Evolutionary conservation across 1,284 basidiomycete genomes (phyloP), one percentile per base, ranked within the genome.

Genomic region (Tilletia walkeri): DNA sequence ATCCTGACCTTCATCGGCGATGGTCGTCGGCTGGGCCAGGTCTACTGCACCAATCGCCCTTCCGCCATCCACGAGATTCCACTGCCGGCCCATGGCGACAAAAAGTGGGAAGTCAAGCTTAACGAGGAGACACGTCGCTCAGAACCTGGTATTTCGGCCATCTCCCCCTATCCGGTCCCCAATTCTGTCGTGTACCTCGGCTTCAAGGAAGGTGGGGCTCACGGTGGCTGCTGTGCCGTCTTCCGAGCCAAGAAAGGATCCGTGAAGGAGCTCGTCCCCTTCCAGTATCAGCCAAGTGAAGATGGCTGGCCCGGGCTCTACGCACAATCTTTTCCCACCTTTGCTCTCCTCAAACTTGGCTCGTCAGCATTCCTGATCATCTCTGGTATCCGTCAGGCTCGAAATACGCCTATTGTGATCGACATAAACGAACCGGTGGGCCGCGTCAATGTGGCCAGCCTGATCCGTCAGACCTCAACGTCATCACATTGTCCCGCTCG

Each of bases 21-120:
- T 66, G 88, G 87, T 6, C 86, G 88, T 66, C 76, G 88, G 34
- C 84, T 91, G 6, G 91, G 90, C 0, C 80, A 89, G 70, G 88
- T 87, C 69, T 86, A 85, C 20, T 92, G 91, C 80, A 86, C 85
- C 73, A 92, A 91, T 76, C 86, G 90, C 1, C 88, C 88, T 0
- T 83, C 86, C 1, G 85, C 86, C 0, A 87, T 92, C 36, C 90
- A 88, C 87, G 84, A 86, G 65, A 18, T 71, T 7, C 20, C 30
- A 34, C 39, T 71, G 6, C 65, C 66, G 20, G 53, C 66, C 7
- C 4, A 20, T 50, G 7, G 63, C 1, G 34, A 50, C n/a, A 30
- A 30, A 30, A 67, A 49, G 53, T 14, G 36, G 68, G 66, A 41
- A 68, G 24, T 89, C 30, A 87, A 87, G 0, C 74, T 85, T 0